Base-by-base conservation (phyloP, 2,329 filamentous ascomycete species). In the Botryotinia globosa region DNA sequence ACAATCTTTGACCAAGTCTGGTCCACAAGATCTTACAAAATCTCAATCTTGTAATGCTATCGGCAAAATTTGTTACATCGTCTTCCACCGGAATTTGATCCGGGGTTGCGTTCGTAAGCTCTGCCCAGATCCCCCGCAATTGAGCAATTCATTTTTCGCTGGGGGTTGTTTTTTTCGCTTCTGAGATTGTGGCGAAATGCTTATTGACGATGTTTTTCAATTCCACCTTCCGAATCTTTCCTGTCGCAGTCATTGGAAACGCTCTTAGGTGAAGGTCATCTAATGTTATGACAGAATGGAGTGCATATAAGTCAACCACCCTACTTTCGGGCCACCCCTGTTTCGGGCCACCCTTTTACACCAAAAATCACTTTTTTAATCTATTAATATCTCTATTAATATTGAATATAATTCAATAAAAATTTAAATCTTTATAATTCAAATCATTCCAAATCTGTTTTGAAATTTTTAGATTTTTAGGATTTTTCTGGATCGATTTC, bases 191-290 rank as follows among this genome's bases (percentile, higher is more conserved):
- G n/a, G 62, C 42, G 18, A 45, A 64, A 64, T 64, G 20, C 18
- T 25, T 34, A 7, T 64, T 64, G 16, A 64, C 62, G 29, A 64
- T 64, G 2, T 7, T n/a, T 32, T 64, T 56, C 48, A 68, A 56
- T 25, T 29, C 14, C 5, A 68, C 37, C 48, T 68, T 68, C n/a
- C 48, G 65, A 20, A 68, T 42, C 32, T 68, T 68, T n/a, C 48
- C 65, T 4, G 65, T 68, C 25, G 48, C 44, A 20, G 48, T 68
- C 48, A 42, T 44, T 4, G 48, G 65, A 39, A 56, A 32, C 5
- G 34, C 22, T 39, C 37, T 51, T 10, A 68, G 34, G 16, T 68
- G 25, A 29, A 68, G 16, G 9, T 68, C 65, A 14, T 68, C 65
- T 29, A 68, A 54, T 29, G 65, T 56, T 22, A 42, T 14, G 8